phyloP scores from a whole-genome alignment of 257 asterid genomes.

The Jaltomata sinuosa region DNA sequence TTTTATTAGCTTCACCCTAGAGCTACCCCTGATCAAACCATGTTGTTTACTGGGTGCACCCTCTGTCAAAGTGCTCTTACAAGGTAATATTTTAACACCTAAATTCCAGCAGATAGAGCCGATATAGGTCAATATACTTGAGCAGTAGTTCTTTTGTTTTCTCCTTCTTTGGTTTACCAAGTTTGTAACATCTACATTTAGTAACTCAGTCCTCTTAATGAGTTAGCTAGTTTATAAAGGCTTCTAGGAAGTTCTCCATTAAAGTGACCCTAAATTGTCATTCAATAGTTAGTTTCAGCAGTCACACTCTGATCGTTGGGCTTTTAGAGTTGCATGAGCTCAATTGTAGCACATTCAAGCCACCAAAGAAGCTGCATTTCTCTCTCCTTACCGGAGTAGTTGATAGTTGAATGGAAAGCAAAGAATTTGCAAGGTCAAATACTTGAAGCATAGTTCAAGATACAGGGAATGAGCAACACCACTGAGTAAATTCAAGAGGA shows the following conservation, averaged over 20 bases:
- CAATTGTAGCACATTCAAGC: neutral
- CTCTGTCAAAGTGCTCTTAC: neutral
- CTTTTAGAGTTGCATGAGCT: neutral
- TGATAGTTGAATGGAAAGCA: neutral
- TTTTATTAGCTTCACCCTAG: too few species aligned
- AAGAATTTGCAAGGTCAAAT: neutral
- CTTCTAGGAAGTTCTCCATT: neutral
- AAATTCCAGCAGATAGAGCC: neutral
- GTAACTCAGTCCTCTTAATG: neutral
- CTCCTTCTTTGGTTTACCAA: neutral
- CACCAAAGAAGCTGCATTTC: neutral
- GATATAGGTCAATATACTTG: neutral
- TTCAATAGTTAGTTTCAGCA: neutral
- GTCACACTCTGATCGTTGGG: neutral
- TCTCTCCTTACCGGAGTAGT: neutral
- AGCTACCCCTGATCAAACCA: too few species aligned
- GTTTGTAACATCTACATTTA: neutral
- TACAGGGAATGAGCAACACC: neutral
- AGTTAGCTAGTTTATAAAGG: neutral
- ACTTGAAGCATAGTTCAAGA: neutral
- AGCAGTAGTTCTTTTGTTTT: neutral
- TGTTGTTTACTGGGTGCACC: neutral
- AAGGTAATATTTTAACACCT: neutral
- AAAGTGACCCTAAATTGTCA: neutral
- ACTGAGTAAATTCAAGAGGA: neutral